Evolutionary conservation across 139 green algal species (phyloP).

Genomic region (Chlamydomonas incerta): DNA sequence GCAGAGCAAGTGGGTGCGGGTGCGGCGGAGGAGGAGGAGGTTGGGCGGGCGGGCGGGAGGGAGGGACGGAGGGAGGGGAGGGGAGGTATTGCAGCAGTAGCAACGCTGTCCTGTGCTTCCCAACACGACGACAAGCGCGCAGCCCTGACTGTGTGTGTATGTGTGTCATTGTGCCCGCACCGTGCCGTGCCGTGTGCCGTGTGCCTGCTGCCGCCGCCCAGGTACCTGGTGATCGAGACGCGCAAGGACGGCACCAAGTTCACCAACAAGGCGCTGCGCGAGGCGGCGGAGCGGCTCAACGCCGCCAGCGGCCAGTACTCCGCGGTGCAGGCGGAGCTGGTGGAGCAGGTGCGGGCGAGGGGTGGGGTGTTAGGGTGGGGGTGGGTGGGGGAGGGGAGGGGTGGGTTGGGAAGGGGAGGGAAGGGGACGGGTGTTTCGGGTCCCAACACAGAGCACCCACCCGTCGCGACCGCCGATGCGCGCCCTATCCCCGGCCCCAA

Average conservation of each 20-base stretch:
- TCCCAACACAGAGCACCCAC: no score
- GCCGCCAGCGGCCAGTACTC: conserved; percentile 78
- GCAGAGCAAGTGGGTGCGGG: conserved; percentile 54
- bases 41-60: background rate
- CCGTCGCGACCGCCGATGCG: no score
- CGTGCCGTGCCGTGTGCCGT: no score
- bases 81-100: no score
- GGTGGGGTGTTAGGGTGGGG: background rate
- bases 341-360: conserved; percentile 78
- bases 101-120: no score
- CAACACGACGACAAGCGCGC: no score
- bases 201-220: no score
- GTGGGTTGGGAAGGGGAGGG: background rate
- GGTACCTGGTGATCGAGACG: conserved; percentile 88
- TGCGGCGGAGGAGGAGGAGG: no score
- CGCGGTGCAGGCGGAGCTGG: conserved; percentile 80
- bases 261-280: conserved; percentile 81
- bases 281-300: conserved; percentile 76
- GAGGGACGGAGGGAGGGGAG: background rate
- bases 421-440: background rate
- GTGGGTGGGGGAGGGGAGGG: background rate
- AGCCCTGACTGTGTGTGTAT: no score
- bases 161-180: no score
- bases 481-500: no score
- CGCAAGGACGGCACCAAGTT: conserved; percentile 98